Evolutionary conservation across 371 early-diverging fungal species (phyloP), one percentile per base, ranked within the genome.

Genomic region (Syncephalastrum sp.): DNA sequence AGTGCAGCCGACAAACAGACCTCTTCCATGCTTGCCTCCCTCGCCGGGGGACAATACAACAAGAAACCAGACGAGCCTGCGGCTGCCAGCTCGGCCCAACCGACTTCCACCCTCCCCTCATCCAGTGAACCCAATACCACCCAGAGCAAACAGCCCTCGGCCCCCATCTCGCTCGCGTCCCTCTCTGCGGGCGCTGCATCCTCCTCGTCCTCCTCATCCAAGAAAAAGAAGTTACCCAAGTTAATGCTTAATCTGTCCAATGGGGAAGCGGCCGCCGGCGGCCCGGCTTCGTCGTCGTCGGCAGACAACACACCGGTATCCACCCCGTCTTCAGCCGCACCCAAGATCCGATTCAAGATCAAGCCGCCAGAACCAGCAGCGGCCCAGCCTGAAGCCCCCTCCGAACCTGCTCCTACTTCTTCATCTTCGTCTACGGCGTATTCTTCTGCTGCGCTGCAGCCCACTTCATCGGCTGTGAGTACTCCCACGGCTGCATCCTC

Each of bases 291-390:
- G 5, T 48, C 63, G 5, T 54, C 61, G 14, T 44, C 58, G 10
- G 38, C 54, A 33, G 60, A 55, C 24, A 42, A 54, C 19, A 55
- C 45, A 23, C 54, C 58, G 19, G 47, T 55, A 21, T 44, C 49
- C 21, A 51, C 43, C 12, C 42, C 60, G 17, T 60, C 70, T 15
- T 45, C 66, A 2, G 69, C 63, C 33, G 73, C 77, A 23, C 77
- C 77, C 10, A 72, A 73, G 33, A 76, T 76, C 38, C 64, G 77
- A 45, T 76, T 76, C 57, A 76, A 72, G 53, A 63, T 76, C 23
- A 72, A 73, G 17, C 58, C 64, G n/a, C 76, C 76, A 23, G 70
- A 69, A 48, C 67, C 57, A 19, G 33, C 50, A n/a, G 38, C 38
- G 8, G 38, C 38, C 7, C 29, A 29, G 7, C 8, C 38, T 33